These are phyloP conservation scores for Hyphodiscus sp. DNA, from an alignment of 2,329 filamentous ascomycete genomes.

Conservation along the genomic window DNA sequence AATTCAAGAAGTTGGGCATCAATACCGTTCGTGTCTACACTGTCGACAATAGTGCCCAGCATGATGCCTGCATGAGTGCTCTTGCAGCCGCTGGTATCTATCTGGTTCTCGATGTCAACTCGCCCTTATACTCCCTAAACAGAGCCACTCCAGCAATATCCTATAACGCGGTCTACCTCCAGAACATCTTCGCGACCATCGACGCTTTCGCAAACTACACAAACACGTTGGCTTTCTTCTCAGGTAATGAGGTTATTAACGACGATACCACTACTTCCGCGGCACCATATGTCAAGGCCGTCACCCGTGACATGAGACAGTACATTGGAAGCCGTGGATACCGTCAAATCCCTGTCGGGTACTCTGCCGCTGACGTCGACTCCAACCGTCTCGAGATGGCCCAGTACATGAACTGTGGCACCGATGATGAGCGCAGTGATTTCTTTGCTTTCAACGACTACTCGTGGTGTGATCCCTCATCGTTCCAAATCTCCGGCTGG, in stretches of 20 bases:
- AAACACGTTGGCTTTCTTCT: conserved; percentile 62
- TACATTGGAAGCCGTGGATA: conserved; percentile 43
- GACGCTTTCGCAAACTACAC: conserved; percentile 60
- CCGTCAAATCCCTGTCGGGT: conserved; percentile 48
- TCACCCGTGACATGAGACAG: conserved; percentile 50
- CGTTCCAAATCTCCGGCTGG: conserved; percentile 57
- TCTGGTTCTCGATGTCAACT: conserved; percentile 66
- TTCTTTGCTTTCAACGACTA: conserved; percentile 64
- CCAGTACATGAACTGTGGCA: conserved; percentile 67
- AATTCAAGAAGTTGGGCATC: conserved; percentile 64
- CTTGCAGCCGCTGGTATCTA: conserved; percentile 67
- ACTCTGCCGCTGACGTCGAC: conserved; percentile 60
- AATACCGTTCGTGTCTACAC: conserved; percentile 71
- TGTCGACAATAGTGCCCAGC: conserved; percentile 61
- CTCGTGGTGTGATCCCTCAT: conserved; percentile 57
- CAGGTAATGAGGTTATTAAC: conserved; percentile 55
- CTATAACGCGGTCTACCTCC: conserved; percentile 65
- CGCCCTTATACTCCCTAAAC: conserved; percentile 65
- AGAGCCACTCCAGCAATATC: conserved; percentile 51
- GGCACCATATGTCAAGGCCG: conserved; percentile 53
- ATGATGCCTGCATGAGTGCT: conserved; percentile 62
- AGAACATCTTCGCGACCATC: conserved; percentile 65
- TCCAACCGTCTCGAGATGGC: conserved; percentile 64
- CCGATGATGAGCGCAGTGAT: conserved; percentile 58
- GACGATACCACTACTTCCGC: conserved; percentile 42